phyloP scores from a whole-genome alignment of 306 rosid genomes.

The Ormosia semicastrata region DNA sequence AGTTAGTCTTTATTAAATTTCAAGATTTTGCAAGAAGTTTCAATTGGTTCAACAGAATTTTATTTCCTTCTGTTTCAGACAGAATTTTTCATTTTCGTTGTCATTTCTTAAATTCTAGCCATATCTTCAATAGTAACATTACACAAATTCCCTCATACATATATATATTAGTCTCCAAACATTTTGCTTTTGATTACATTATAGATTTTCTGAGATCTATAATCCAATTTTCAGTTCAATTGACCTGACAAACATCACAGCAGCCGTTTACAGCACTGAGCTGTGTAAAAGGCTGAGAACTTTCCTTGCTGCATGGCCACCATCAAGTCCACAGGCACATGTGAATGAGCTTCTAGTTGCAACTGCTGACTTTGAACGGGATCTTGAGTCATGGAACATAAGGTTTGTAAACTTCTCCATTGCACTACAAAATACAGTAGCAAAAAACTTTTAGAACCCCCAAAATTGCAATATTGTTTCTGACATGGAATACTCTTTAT shows the following conservation, averaged over 20 bases:
- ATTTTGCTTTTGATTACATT: conserved; percentile 1
- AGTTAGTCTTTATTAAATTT: background rate
- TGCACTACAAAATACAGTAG: background rate
- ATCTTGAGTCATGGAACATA: conserved; percentile 84
- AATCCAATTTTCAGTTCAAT: conserved; percentile 72
- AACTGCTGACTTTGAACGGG: conserved; percentile 87
- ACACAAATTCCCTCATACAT: background rate
- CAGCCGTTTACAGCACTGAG: conserved; percentile 86
- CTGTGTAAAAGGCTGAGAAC: conserved; percentile 74
- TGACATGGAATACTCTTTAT: conserved; percentile 30
- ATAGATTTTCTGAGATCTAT: conserved; percentile 37
- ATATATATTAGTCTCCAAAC: background rate
- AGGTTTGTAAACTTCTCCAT: conserved; percentile 47
- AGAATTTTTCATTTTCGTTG: background rate
- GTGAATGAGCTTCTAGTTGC: conserved; percentile 85
- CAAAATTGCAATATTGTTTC: conserved; percentile 19
- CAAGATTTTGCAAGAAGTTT: background rate
- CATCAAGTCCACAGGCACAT: conserved; percentile 79
- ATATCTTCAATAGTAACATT: background rate
- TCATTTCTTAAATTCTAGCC: background rate
- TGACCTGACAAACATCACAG: conserved; percentile 85
- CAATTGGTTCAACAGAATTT: background rate
- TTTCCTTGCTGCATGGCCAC: conserved; percentile 91
- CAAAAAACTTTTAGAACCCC: background rate
- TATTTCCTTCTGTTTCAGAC: background rate